These are phyloP conservation scores for Podila epigama DNA, from an alignment of 192 early-diverging fungal species.

Conservation along the genomic window DNA sequence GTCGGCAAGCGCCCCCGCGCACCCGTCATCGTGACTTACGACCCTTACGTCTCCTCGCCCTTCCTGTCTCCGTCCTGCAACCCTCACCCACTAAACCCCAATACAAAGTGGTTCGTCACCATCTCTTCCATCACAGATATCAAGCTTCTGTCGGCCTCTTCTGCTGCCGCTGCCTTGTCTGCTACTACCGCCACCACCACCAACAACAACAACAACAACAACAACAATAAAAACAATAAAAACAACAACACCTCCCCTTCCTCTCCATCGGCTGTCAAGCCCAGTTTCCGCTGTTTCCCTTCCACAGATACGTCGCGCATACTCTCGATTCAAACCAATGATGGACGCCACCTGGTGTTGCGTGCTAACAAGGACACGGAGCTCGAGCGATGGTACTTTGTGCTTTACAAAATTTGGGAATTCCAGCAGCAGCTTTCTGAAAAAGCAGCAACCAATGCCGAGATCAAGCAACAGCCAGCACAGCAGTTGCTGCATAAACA, in stretches of 20 bases:
- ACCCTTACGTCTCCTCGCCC: constrained; percentile 34
- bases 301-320: not conserved
- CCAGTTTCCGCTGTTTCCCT: constrained; percentile 12
- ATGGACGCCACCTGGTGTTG: constrained; percentile 16
- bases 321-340: constrained; percentile 17
- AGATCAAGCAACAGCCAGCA: too few relatives aligned
- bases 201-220: too few relatives aligned
- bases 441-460: too few relatives aligned
- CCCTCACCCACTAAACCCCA: constrained; percentile 24
- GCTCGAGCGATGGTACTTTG: constrained; percentile 39
- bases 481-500: not conserved
- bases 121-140: constrained; percentile 11
- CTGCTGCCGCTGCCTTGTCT: too few relatives aligned
- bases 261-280: too few relatives aligned
- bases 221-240: too few relatives aligned
- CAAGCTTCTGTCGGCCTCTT: too few relatives aligned
- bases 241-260: too few relatives aligned
- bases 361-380: constrained; percentile 32
- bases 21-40: constrained; percentile 27
- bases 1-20: constrained; percentile 21
- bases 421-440: constrained; percentile 1
- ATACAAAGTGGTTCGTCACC: constrained; percentile 40
- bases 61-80: constrained; percentile 15
- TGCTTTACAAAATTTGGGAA: constrained; percentile 26
- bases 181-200: too few relatives aligned